Evolutionary conservation across 2,329 filamentous ascomycete genomes (phyloP), one percentile per base, ranked within the genome.

Genomic region (Diatrype stigma): DNA sequence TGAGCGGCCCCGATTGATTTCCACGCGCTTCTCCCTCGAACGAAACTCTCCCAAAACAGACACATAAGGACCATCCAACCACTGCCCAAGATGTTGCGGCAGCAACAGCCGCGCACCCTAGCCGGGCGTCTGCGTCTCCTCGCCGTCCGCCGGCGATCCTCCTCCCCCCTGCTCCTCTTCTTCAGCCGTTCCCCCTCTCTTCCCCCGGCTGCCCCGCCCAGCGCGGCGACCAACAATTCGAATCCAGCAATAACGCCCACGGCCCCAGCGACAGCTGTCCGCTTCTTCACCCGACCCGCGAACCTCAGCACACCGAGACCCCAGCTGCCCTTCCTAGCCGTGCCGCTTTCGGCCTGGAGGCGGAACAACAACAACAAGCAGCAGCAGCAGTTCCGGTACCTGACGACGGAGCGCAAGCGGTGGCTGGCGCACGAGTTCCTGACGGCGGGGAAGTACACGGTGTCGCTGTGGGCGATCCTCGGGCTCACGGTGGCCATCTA

Each of bases 341-440:
- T 74, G 2, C 77, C 73, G 37, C 55, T 69, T 6, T 34, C 30
- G 7, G 34, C 12, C 12, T 12, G 34, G 6, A 37, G 14, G 6
- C 37, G 49, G 10, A 10, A 30, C 26, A 30, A 30, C 26, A 30
- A 30, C 26, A 30, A 30, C 26, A 30, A 30, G n/a, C 59, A 70
- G 40, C 66, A 76, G 28, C 75, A 82, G 42, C 73, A 86, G 35
- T 80, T 81, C 3, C 86, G 92, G 48, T 81, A 89, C 54, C 80
- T 95, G 53, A 90, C 88, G n/a, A 95, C 89, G 0, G 86, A 91
- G 65, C 83, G 84, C 55, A 86, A 83, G 57, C 73, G 76, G 55
- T 90, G 85, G 74, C 73, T 92, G 51, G 85, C 81, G 56, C 78
- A 87, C 56, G 87, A 93, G 61, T 75, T 89, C 45, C 82, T 82